A percentile compares a stretch with the other conserved stretches of the same genome.
Conservation (phyloP, 1,139 yeast genomes). For the Geotrichum bryndzae region DNA sequence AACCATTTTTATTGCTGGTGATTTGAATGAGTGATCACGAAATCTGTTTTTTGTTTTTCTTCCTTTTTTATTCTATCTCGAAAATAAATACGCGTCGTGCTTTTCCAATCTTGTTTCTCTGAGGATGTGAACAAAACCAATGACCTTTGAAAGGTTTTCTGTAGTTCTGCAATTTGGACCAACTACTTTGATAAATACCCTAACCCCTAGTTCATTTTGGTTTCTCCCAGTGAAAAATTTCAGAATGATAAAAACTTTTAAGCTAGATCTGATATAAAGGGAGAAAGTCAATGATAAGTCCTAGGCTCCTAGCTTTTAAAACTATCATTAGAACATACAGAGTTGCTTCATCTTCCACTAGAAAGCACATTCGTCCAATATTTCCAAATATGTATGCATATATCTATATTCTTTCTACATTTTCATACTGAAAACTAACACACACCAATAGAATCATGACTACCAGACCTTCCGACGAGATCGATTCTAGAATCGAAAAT, state of each 20-base stretch:
- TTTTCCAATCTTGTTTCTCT: background rate
- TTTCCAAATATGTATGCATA: background rate
- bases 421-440: background rate
- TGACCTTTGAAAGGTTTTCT: background rate
- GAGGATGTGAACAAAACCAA: background rate
- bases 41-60: background rate
- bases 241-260: background rate
- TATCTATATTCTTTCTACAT: background rate
- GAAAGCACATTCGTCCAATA: background rate
- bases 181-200: background rate
- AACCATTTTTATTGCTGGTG: conserved; percentile 4
- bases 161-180: background rate
- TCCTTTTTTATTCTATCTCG: background rate
- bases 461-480: conserved; percentile 15
- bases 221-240: background rate
- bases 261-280: background rate
- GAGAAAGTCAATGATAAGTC: background rate
- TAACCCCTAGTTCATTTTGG: background rate
- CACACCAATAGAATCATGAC: conserved; percentile 1
- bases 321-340: background rate
- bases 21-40: background rate
- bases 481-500: background rate
- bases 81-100: background rate
- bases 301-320: background rate
- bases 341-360: background rate